These are phyloP conservation scores for Tetrapisispora namnaoensis DNA, from an alignment of 805 yeast genomes.

Conservation along the genomic window DNA sequence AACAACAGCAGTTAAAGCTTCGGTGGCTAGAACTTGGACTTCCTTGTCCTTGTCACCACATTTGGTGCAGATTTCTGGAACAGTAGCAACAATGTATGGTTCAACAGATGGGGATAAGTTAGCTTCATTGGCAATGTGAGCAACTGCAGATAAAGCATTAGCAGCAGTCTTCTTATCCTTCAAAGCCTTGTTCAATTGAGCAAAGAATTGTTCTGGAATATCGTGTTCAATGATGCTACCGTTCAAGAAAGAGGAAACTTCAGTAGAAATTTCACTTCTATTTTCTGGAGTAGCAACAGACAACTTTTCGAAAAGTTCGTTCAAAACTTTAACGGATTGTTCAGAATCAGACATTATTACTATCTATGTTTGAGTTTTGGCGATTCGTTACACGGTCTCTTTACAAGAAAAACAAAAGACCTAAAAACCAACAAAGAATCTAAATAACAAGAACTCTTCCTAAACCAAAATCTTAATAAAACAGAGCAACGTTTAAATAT, in stretches of 20 bases:
- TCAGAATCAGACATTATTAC: conserved; percentile 36
- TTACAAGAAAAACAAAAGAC: conserved; percentile 1
- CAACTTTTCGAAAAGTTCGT: conserved; percentile 87
- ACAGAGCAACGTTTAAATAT: too few species aligned
- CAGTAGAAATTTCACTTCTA: conserved; percentile 76
- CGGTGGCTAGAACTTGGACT: conserved; percentile 61
- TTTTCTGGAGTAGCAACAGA: conserved; percentile 80
- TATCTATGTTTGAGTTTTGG: conserved; percentile 8
- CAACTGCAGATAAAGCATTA: conserved; percentile 76
- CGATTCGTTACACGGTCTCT: conserved; percentile 10
- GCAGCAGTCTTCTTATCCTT: conserved; percentile 72
- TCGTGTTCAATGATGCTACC: conserved; percentile 98
- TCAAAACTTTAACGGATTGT: conserved; percentile 61
- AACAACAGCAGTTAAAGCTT: conserved; percentile 70
- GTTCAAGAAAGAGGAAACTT: conserved; percentile 87
- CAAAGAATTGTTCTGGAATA: conserved; percentile 84
- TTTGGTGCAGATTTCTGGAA: conserved; percentile 59
- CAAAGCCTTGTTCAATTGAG: conserved; percentile 63
- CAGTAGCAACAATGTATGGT: conserved; percentile 82
- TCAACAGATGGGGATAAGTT: conserved; percentile 86
- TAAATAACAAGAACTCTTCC: too few species aligned
- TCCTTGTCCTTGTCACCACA: conserved; percentile 87
- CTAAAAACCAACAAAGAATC: background rate
- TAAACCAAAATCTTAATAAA: too few species aligned
- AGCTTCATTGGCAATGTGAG: conserved; percentile 73